Evolutionary conservation across 257 asterid genomes (phyloP).

Genomic region (Agastache rugosa): DNA sequence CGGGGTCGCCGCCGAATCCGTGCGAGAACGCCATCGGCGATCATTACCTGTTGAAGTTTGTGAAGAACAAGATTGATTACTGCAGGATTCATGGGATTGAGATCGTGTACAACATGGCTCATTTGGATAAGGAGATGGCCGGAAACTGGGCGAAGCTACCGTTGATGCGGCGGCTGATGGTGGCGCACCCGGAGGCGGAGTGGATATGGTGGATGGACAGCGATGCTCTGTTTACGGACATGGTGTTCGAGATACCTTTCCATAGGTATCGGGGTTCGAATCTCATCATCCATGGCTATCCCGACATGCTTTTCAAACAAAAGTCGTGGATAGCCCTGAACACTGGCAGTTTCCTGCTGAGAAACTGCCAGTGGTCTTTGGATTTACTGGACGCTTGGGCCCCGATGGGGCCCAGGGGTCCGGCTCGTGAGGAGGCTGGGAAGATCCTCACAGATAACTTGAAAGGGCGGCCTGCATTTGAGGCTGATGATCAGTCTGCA

Average conservation of each 20-base stretch:
- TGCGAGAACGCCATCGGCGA: conserved; percentile 92
- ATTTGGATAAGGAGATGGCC: conserved; percentile 80
- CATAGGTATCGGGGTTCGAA: conserved; percentile 60
- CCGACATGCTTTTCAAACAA: conserved; percentile 70
- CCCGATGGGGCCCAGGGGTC: conserved; percentile 89
- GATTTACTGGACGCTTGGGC: conserved; percentile 94
- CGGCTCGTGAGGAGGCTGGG: conserved; percentile 79
- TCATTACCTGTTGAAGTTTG: conserved; percentile 74
- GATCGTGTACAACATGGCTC: conserved; percentile 85
- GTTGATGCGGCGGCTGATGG: conserved; percentile 75
- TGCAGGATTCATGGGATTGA: conserved; percentile 95
- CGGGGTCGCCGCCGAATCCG: conserved; percentile 81
- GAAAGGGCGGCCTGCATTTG: conserved; percentile 90
- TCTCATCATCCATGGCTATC: conserved; percentile 82
- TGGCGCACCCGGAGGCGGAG: conserved; percentile 93
- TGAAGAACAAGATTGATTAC: conserved; percentile 89
- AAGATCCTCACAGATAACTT: conserved; percentile 72
- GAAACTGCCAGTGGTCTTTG: conserved; percentile 94
- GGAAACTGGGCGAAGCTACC: conserved; percentile 91
- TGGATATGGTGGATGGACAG: conserved; percentile 99
- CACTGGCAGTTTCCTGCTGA: conserved; percentile 80
- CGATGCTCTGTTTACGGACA: conserved; percentile 88
- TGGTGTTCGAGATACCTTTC: conserved; percentile 75
- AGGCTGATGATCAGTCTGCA: conserved; percentile 96
- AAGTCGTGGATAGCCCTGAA: conserved; percentile 91